Base-by-base conservation (phyloP, 768 basidiomycete species). In the Tylopilus rubrobrunneus region DNA sequence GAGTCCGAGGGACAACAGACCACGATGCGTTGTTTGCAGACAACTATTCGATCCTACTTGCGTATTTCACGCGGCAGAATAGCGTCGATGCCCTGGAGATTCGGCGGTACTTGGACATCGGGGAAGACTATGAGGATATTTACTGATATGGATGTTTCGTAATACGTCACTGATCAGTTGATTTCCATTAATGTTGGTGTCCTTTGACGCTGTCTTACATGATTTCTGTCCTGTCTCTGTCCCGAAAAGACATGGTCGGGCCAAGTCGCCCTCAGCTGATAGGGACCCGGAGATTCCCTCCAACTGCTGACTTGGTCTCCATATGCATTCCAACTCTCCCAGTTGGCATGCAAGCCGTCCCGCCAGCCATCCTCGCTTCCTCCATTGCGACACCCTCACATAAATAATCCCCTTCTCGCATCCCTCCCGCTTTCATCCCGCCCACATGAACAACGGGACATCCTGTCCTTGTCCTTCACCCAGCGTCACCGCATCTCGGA, bases 121-220 rank as follows among this genome's bases (percentile, higher is more conserved):
- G 77, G 48, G 86, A 87, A 27, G 85, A 87, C 51, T 90, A 89
- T 58, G 89, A 92, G 63, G 89, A 91, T 63, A 78, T 90, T 23
- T 85, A 63, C 46, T 76, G 62, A 71, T 37, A 37, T 43, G 33
- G 36, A 31, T 52, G 42, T 56, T 50, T 52, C 36, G 48, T 67
- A 58, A 67, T 64, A 56, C 48, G 54, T 48, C 51, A 50, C 14
- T 39, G 44, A 49, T 27, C 29, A 52, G 44, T 53, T 52, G 53
- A 49, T 59, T 49, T 14, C 21, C 5, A 48, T 47, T 42, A 23
- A 5, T 56, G n/a, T 31, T 29, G 29, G 11, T 21, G 47, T 53
- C 39, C 5, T 39, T 44, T 14, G 31, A 27, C 19, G 29, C 10
- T 19, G 29, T 14, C 31, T 31, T 31, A 8, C 31, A 31, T 11